A percentile compares a stretch with the other conserved stretches of the same genome.
Conservation (phyloP, 2,329 filamentous ascomycete species). For the Teratosphaeria nubilosa region DNA sequence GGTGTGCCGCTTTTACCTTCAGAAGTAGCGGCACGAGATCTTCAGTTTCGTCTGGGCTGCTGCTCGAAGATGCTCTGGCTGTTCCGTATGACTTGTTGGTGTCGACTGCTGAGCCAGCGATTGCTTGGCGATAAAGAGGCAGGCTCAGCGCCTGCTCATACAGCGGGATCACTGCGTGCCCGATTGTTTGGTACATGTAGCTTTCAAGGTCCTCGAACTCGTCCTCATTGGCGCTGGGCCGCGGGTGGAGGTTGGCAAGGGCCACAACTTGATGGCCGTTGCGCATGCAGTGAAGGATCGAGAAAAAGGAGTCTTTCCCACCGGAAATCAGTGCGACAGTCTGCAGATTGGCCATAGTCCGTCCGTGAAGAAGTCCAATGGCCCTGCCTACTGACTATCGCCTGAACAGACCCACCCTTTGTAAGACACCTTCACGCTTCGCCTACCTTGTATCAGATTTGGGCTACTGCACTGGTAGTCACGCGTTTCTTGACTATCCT, state of each 20-base stretch:
- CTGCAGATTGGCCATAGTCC: conserved; percentile 38
- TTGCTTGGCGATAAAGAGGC: conserved; percentile 73
- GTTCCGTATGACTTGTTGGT: conserved; percentile 58
- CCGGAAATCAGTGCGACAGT: conserved; percentile 91
- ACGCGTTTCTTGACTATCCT: not conserved
- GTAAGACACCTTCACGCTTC: not conserved
- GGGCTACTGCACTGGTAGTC: not conserved
- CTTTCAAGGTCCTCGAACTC: conserved; percentile 66
- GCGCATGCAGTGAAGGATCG: conserved; percentile 75
- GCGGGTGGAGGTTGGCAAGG: conserved; percentile 75
- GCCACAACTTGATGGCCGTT: conserved; percentile 81
- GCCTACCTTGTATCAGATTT: conserved; percentile 3
- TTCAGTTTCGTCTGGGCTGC: conserved; percentile 68
- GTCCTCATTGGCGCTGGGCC: conserved; percentile 11
- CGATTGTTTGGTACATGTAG: conserved; percentile 99
- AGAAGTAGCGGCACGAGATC: conserved; percentile 67
- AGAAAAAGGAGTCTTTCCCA: conserved; percentile 95
- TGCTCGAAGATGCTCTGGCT: conserved; percentile 17
- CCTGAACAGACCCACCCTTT: not conserved
- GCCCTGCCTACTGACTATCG: not conserved
- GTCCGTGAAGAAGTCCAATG: not conserved
- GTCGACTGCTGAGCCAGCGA: conserved; percentile 61
- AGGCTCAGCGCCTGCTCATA: conserved; percentile 70
- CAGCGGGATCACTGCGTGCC: conserved; percentile 74
- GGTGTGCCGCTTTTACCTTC: conserved; percentile 57